A percentile compares a stretch with the other conserved stretches of the same genome.
phyloP scores from a whole-genome alignment of 345 rosid genomes.

The Sisymbrium irio region DNA sequence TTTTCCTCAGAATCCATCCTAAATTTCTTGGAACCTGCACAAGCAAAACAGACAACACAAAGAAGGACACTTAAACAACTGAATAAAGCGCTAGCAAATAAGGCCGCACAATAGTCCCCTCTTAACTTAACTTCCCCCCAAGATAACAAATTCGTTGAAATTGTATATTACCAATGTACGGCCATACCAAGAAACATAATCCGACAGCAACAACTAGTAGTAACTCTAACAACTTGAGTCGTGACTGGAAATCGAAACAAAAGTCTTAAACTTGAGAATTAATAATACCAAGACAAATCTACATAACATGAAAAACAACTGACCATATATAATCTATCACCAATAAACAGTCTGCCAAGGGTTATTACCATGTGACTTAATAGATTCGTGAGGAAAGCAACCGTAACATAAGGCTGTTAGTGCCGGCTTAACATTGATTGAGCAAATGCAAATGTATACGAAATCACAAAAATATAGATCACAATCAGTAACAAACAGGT shows the following conservation, averaged over 20 bases:
- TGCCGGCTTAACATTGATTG: not conserved
- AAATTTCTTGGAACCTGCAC: conserved; percentile 6
- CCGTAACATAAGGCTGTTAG: too few species aligned
- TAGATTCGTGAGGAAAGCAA: too few species aligned
- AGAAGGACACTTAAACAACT: not conserved
- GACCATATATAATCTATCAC: not conserved
- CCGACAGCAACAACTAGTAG: not conserved
- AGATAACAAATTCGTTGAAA: not conserved
- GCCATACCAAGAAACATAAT: too few species aligned
- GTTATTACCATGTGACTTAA: too few species aligned
- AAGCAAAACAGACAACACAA: conserved; percentile 1
- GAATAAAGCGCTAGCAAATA: not conserved
- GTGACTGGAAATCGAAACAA: not conserved
- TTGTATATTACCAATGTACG: not conserved
- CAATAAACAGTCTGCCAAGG: too few species aligned
- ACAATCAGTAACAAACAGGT: not conserved
- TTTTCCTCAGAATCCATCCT: conserved; percentile 37
- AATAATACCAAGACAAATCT: not conserved
- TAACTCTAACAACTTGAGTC: too few species aligned
- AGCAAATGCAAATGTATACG: not conserved
- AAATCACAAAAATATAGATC: not conserved
- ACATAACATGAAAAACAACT: not conserved
- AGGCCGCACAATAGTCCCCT: too few species aligned
- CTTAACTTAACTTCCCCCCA: too few species aligned
- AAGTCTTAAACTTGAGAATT: not conserved